Evolutionary conservation across 2,329 filamentous ascomycete genomes (phyloP).

Genomic region (Fusarium avenaceum): DNA sequence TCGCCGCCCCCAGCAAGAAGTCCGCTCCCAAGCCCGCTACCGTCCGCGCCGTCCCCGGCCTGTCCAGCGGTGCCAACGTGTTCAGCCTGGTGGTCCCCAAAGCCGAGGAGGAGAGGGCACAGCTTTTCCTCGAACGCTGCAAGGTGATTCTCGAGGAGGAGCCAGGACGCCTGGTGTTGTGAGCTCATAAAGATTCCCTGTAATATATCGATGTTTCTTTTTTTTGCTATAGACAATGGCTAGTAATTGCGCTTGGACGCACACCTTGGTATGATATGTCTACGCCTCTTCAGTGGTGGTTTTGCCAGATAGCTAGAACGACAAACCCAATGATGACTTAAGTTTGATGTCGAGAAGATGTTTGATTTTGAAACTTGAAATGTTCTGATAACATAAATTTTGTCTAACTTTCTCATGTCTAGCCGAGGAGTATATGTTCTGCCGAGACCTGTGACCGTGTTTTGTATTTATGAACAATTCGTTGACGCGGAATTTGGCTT

Average conservation of each 20-base stretch:
- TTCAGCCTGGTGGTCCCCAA: conserved; percentile 85
- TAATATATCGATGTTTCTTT: conserved; percentile 50
- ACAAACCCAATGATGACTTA: conserved; percentile 27
- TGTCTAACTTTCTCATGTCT: too few relatives aligned
- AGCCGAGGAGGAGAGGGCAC: conserved; percentile 84
- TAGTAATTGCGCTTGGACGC: conserved; percentile 41
- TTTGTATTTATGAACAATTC: too few relatives aligned
- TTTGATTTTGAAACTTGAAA: background rate
- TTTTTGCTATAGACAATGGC: conserved; percentile 48
- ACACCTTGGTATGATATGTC: conserved; percentile 34
- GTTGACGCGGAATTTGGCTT: too few relatives aligned
- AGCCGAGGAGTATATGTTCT: too few relatives aligned
- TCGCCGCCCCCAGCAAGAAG: conserved; percentile 63
- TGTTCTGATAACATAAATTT: background rate
- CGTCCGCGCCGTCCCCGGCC: conserved; percentile 58
- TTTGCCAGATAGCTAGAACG: conserved; percentile 27
- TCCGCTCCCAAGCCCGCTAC: conserved; percentile 43
- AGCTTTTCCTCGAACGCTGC: conserved; percentile 85
- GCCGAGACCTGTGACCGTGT: too few relatives aligned
- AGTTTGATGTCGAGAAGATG: conserved; percentile 22
- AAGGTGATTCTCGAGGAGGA: conserved; percentile 87
- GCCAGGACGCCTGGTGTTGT: conserved; percentile 79
- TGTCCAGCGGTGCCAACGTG: conserved; percentile 74
- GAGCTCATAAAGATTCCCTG: conserved; percentile 51
- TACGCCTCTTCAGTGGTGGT: conserved; percentile 18